phyloP scores from a whole-genome alignment of 1,139 yeast species.

The Debaryomyces udenii region DNA sequence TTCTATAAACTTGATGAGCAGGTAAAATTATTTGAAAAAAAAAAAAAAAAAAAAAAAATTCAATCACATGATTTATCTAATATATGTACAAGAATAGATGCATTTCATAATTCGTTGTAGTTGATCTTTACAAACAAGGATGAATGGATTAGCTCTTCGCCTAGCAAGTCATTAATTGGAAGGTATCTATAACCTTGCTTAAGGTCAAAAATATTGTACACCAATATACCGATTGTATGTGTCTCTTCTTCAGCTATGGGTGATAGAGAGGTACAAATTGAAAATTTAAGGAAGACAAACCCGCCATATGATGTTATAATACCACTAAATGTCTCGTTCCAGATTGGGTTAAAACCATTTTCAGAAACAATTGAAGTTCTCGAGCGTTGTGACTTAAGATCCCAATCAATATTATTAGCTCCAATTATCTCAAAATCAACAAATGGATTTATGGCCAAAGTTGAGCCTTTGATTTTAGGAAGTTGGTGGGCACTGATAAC shows the following conservation, averaged over 20 bases:
- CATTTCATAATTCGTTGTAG: conserved; percentile 21
- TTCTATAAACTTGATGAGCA: conserved; percentile 1
- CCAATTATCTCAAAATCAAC: conserved; percentile 62
- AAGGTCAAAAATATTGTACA: conserved; percentile 58
- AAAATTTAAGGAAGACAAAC: conserved; percentile 38
- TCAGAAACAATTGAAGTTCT: conserved; percentile 45
- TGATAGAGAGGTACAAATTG: conserved; percentile 27
- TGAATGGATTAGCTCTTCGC: conserved; percentile 82
- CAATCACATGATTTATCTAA: conserved; percentile 5
- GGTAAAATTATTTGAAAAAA: conserved; percentile 3
- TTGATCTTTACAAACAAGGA: conserved; percentile 64
- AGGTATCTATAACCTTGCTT: conserved; percentile 81
- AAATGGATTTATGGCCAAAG: conserved; percentile 55
- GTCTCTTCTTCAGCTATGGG: conserved; percentile 29
- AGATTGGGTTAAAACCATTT: conserved; percentile 86
- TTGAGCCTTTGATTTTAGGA: conserved; percentile 59
- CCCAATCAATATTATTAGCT: conserved; percentile 29
- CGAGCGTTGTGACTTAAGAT: conserved; percentile 14
- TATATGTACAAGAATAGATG: conserved; percentile 3
- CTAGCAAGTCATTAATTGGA: conserved; percentile 72
- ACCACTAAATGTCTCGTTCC: conserved; percentile 63
- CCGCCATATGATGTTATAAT: conserved; percentile 39
- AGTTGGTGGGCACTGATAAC: conserved; percentile 85
- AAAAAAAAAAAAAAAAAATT: conserved; percentile 4
- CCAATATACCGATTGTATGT: conserved; percentile 56